Evolutionary conservation across 2,329 filamentous ascomycete species (phyloP), one percentile per base, ranked within the genome.

Genomic region (Talaromyces sp.): DNA sequence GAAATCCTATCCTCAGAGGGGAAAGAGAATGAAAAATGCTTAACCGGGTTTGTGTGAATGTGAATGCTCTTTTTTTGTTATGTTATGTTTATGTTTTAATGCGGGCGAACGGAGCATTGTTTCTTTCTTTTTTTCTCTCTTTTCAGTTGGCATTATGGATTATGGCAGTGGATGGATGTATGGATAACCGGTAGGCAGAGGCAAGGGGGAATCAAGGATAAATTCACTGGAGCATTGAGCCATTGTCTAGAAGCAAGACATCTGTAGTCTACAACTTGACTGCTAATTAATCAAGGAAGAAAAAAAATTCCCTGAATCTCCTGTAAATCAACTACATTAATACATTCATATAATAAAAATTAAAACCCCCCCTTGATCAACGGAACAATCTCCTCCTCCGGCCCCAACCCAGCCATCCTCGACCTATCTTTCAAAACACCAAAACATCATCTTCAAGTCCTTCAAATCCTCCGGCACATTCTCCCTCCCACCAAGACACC

Each of bases 381-480:
- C 24, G 58, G 58, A 56, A 56, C 43, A 31, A 60, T 27, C 26
- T 60, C 54, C 17, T 60, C 58, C 27, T 56, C 24, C 9, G 58
- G 56, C 26, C 58, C 58, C 32, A 60, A 21, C 32, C 58, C 58
- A 26, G 54, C 46, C 26, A 60, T 60, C 32, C 41, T 54, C 14
- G 54, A 56, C 26, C 41, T 19, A 46, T 60, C 35, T 26, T 53
- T 60, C 26, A 64, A 43, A 24, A 61, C 63, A 9, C 61, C 61
- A 60, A 60, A 63, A 64, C 57, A 58, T 59, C 9, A 64, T 66
- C 43, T 60, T 54, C 46, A 65, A 50, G 29, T 63, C 51, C 54
- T 61, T 64, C 29, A 62, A 35, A 10, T 62, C 57, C 3, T 60
- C 60, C 1, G 64, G 65, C 19, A 65, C 59, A 53, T 65, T 65